Conservation (phyloP, 2,329 filamentous ascomycete species). For the Chalara sp. region DNA sequence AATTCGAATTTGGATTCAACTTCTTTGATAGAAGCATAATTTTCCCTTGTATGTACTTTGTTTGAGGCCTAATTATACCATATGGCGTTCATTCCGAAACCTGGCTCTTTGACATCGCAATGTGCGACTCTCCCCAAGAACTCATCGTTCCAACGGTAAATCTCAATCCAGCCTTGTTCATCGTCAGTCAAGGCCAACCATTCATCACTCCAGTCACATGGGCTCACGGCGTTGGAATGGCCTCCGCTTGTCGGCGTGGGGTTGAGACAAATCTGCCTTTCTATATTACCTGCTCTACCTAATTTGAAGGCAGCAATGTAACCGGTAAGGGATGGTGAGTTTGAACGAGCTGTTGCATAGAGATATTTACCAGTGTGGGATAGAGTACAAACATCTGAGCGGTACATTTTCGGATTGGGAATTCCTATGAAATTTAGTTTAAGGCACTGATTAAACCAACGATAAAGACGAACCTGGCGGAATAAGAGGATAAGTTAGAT, state of each 20-base stretch:
- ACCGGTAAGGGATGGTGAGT: constrained; percentile 67
- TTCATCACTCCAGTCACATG: constrained; percentile 78
- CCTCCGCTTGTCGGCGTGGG: constrained; percentile 83
- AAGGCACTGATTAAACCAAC: constrained; percentile 25
- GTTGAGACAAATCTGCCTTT: constrained; percentile 72
- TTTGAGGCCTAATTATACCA: constrained; percentile 64
- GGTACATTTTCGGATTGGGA: constrained; percentile 56
- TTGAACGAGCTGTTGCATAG: constrained; percentile 78
- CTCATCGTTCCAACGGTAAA: constrained; percentile 82
- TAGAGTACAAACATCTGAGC: constrained; percentile 75
- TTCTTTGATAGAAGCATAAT: no score
- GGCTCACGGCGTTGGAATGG: constrained; percentile 81
- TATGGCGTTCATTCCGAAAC: constrained; percentile 94
- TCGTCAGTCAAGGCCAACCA: constrained; percentile 89
- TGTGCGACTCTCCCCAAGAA: constrained; percentile 71
- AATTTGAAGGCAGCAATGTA: constrained; percentile 79
- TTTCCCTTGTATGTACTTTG: no score
- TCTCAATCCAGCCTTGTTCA: constrained; percentile 79
- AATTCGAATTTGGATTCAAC: no score
- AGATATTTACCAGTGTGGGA: constrained; percentile 66
- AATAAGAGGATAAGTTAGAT: constrained; percentile 70
- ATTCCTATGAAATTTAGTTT: constrained; percentile 1
- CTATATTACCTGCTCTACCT: constrained; percentile 60
- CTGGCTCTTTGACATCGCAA: constrained; percentile 74
- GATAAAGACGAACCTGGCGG: constrained; percentile 48